Percentiles rank a stretch among this genome's conserved stretches.
Evolutionary conservation across 768 basidiomycete species (phyloP).

Genomic region (Auriscalpium orientale): DNA sequence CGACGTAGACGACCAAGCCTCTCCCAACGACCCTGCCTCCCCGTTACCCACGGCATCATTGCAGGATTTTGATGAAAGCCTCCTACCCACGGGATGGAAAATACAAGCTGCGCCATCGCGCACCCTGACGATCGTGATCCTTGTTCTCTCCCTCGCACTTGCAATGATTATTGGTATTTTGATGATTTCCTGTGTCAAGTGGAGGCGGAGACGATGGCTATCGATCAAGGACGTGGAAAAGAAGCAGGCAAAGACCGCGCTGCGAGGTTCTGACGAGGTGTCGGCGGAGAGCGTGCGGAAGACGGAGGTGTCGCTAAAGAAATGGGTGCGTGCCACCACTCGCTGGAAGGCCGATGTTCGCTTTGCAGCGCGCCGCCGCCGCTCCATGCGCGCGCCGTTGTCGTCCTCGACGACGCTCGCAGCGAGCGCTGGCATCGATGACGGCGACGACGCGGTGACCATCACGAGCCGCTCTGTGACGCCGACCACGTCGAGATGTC

Average conservation of each 20-base stretch:
- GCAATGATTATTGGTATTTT: constrained; percentile 53
- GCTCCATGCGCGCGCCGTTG: constrained; percentile 21
- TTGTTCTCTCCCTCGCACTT: constrained; percentile 55
- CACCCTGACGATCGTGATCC: constrained; percentile 19
- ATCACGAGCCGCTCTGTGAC: not conserved
- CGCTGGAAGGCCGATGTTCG: constrained; percentile 64
- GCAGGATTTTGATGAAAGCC: constrained; percentile 15
- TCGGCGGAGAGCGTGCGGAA: constrained; percentile 29
- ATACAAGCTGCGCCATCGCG: not conserved
- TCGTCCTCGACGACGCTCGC: not conserved
- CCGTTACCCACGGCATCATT: not conserved
- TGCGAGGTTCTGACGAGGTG: constrained; percentile 28
- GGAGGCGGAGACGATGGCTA: constrained; percentile 39
- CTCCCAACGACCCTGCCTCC: constrained; percentile 9
- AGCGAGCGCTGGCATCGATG: not conserved
- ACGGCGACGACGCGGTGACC: not conserved
- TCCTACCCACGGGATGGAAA: constrained; percentile 19
- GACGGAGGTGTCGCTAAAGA: constrained; percentile 41
- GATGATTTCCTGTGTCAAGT: constrained; percentile 55
- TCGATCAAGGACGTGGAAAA: constrained; percentile 46
- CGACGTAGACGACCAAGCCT: not conserved
- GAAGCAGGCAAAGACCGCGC: constrained; percentile 28
- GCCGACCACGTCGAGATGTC: not conserved
- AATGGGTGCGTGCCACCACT: constrained; percentile 59
- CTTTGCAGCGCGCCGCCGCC: constrained; percentile 51